A percentile compares a stretch with the other conserved stretches of the same genome.
These are phyloP conservation scores for Phaeophleospora eucalypticola DNA, from an alignment of 2,329 filamentous ascomycete genomes.

Conservation along the genomic window DNA sequence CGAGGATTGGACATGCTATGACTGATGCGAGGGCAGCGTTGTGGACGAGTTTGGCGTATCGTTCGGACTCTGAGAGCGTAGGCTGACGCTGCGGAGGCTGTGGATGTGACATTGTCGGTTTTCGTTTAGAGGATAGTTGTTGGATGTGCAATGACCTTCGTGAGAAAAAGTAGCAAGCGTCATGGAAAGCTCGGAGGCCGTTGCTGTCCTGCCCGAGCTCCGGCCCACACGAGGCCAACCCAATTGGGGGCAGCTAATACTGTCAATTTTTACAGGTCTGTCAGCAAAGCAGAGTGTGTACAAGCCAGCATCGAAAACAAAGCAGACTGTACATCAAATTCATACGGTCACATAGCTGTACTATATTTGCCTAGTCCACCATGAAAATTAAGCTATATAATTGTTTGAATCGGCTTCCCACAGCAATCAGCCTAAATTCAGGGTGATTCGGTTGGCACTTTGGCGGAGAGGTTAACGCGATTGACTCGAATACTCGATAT, in stretches of 20 bases:
- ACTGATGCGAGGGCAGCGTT: conserved; percentile 48
- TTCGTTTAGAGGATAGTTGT: not conserved
- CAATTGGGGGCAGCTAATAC: not conserved
- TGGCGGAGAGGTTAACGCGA: conserved; percentile 22
- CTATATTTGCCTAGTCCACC: too few species aligned
- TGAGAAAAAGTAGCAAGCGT: not conserved
- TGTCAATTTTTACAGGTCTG: not conserved
- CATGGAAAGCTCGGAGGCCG: not conserved
- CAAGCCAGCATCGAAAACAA: too few species aligned
- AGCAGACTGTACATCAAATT: too few species aligned
- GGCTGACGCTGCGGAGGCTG: conserved; percentile 1
- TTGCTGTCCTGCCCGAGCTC: too few species aligned
- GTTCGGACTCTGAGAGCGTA: conserved; percentile 19
- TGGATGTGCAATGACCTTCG: not conserved
- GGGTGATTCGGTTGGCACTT: conserved; percentile 5
- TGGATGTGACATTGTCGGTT: conserved; percentile 1
- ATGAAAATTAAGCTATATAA: too few species aligned
- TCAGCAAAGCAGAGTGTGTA: too few species aligned
- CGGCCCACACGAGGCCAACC: not conserved
- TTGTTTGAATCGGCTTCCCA: too few species aligned
- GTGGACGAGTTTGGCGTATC: conserved; percentile 36
- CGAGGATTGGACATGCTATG: conserved; percentile 52
- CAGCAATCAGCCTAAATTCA: too few species aligned
- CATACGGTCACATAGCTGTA: too few species aligned
- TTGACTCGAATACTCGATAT: conserved; percentile 16